Base-by-base conservation (phyloP, 257 asterid species). In the Paraleonurus japonicus region DNA sequence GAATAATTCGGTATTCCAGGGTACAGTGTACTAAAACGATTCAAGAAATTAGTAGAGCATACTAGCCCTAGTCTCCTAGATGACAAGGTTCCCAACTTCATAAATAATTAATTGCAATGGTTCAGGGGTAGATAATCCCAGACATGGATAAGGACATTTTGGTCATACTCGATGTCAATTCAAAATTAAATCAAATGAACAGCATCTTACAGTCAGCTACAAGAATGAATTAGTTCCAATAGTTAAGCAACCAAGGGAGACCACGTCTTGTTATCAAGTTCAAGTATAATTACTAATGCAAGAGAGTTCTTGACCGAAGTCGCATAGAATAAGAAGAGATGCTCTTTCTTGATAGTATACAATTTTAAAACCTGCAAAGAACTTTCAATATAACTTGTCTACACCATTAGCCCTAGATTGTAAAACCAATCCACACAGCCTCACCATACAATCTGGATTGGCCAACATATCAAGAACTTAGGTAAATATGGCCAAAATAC, bases 401-500 rank as follows among this genome's bases (percentile, higher is more conserved):
- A 15, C 26, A 39, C 59, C 15, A 28, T 55, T 17, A 48, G 8
- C 9, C 39, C 20, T n/a, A 54, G 41, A 70, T 48, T 17, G 16
- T 63, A 54, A 28, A 62, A 17, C 23, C 20, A 69, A 23, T 22
- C 35, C 43, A 69, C 17, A 30, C 47, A 41, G 33, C 24, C 55
- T 53, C 72, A 26, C 67, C 51, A 32, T 27, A 50, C 43, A 64
- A 60, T 58, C 23, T 48, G 73, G 41, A 45, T 26, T 43, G 37
- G 37, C 51, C 62, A 50, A 48, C 50, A 32, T 20, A 65, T 65
- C 11, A 66, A 10, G 43, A 35, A 67, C 16, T 41, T 9, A 37
- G 47, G 45, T 10, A 22, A 53, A 11, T 22, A 19, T 26, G 35
- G 23, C 67, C 39, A 23, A 24, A 7, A 39, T 43, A 45, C n/a